phyloP scores from a whole-genome alignment of 129 eudicot genomes.

The Calendula officinalis region DNA sequence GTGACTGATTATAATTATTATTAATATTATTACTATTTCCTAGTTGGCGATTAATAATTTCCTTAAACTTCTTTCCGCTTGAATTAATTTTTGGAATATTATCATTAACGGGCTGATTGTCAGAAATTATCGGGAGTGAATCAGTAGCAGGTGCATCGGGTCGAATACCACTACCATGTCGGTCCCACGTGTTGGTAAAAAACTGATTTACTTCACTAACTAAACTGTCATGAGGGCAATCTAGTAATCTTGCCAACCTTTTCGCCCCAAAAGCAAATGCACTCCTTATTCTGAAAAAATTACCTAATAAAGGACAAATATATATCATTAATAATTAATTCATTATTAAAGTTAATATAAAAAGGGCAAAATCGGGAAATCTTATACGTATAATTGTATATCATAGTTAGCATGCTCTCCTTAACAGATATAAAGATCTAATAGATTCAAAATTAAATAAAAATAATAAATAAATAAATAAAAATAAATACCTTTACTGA shows the following conservation, averaged over 20 bases:
- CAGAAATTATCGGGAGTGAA: not conserved
- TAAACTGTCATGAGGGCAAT: slow-evolving; percentile 64
- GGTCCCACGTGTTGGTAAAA: slow-evolving; percentile 72
- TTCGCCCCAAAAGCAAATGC: slow-evolving; percentile 79
- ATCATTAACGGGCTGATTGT: slow-evolving; percentile 17
- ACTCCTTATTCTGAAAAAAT: slow-evolving; percentile 73
- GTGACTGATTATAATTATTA: slow-evolving; percentile 30
- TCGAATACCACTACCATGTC: slow-evolving; percentile 76
- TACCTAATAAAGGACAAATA: slow-evolving; percentile 43
- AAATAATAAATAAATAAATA: no score
- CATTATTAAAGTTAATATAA: no score
- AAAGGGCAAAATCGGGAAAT: no score
- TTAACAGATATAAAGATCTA: no score
- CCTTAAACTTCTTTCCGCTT: slow-evolving; percentile 35
- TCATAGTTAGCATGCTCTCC: no score
- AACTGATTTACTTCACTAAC: slow-evolving; percentile 61
- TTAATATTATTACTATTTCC: slow-evolving; percentile 20
- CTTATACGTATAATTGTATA: no score
- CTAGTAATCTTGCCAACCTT: slow-evolving; percentile 70
- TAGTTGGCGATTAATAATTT: slow-evolving; percentile 29
- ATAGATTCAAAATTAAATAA: no score
- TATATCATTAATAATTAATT: not conserved
- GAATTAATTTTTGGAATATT: slow-evolving; percentile 23
- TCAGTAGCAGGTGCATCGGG: slow-evolving; percentile 64
- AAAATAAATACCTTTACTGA: slow-evolving; percentile 61